Base-by-base conservation (phyloP, 2,329 filamentous ascomycete genomes). In the Cladosporium austrohemisphaericum region DNA sequence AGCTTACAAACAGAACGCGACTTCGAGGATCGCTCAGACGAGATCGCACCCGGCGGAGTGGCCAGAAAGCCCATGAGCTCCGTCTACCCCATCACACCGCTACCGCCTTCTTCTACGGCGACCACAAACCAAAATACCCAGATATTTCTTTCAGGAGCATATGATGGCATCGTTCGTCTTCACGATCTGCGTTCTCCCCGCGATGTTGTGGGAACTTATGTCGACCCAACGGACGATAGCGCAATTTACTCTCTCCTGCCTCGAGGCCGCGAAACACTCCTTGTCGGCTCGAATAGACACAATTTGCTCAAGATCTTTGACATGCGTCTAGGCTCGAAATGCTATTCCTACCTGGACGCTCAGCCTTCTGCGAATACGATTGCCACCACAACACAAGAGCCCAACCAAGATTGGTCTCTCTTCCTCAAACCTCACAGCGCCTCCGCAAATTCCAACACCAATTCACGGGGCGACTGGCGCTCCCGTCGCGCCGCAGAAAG, bases 291-390 rank as follows among this genome's bases (percentile, higher is more conserved):
- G 1, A 75, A 76, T 3, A 71, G 76, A 41, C 77, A 84, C 61
- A 76, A 73, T 36, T 69, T 83, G 43, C 65, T 85, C 36, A 84
- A 84, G 56, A 68, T 83, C 4, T 85, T 82, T 55, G 81, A 85
- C 56, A 60, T 85, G 35, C 78, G 81, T 19, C 69, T 81, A 58
- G 62, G 62, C 7, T 55, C 59, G 1, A 63, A 61, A 38, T 57
- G 57, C 49, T 66, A 66, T 52, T 55, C 48, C 49, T 63, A 62
- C 40, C 56, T 67, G 16, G 55, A 67, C n/a, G 45, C 52, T 5
- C 33, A 43, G 10, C 18, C 36, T 10, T 19, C 36, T 8, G 11
- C 22, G 4, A 26, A 26, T 5, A 51, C 41, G 37, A 37, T 16
- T 13, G 11, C 13, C n/a, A 14, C 43, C 25, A 50, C 31, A 9